Evolutionary conservation across 352 stramenopile species (phyloP), one percentile per base, ranked within the genome.

Genomic region (Phytophthora pini): DNA sequence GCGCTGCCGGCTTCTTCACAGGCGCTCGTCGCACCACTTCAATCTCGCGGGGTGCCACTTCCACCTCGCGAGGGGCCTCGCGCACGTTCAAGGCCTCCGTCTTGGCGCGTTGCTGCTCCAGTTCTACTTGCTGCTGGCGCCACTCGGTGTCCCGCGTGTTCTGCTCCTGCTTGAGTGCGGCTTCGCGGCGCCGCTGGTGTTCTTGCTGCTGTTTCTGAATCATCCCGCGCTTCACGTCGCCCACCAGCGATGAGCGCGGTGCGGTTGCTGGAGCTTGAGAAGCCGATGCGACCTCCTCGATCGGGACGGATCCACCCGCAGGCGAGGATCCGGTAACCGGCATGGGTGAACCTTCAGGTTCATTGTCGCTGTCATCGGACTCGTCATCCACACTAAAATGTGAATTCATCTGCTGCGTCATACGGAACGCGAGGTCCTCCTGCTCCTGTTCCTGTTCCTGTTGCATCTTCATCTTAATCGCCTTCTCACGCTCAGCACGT

Each of bases 161-260:
- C 40, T 90, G 79, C 41, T 88, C 73, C 39, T 89, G 70, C 52
- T 86, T 78, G 46, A 90, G 71, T 12, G 78, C 64, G 2, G 77
- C 78, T 48, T 92, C 84, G 46, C 81, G 81, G 20, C 70, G 80
- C n/a, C 81, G 81, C 51, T 83, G 77, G 65, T 89, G 80, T 63
- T 86, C 78, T 12, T 61, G 56, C 65, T 89, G 76, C 56, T 92
- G 79, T 24, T 88, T 88, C 50, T 74, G 60, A 68, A 89, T 89
- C 59, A 82, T 80, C 38, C 89, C 79, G 11, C 83, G 77, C 72
- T 92, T 92, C 17, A 82, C 80, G 45, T 92, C 77, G 22, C 70
- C 79, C 13, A 91, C 81, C 29, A 89, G 53, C 3, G 82, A 91
- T 52, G 80, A 91, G 26, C 77, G 82, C 4, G 74, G 74, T 9